Evolutionary conservation across 2,329 filamentous ascomycete genomes (phyloP), one percentile per base, ranked within the genome.

Genomic region (Parastagonospora avenae): DNA sequence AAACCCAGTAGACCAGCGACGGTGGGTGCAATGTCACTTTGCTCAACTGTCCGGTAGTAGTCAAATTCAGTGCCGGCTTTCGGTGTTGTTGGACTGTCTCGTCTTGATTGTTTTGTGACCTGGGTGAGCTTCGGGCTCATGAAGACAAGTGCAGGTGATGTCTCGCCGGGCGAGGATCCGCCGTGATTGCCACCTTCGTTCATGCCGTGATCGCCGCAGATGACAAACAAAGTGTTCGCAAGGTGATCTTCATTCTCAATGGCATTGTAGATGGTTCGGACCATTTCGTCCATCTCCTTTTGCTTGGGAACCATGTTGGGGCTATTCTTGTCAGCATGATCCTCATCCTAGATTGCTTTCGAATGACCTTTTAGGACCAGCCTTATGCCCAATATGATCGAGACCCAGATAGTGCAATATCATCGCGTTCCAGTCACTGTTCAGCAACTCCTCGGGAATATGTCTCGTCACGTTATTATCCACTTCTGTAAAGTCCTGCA

Each of bases 201-300:
- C 94, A 99, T 99, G n/a, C 94, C 94, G 70, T 99, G 94, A 65
- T 99, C 95, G 48, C 94, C 94, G 49, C 88, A 91, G 6, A 99
- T 76, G 2, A 99, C 86, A 39, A 99, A 82, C 2, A 99, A 77
- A 0, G 93, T 92, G 4, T 89, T 89, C 29, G 84, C 70, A 1
- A 97, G 84, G 71, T 96, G 88, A 1, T 82, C 70, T 48, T 89
- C 77, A 4, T 80, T 81, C 65, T 89, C 82, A 58, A 99, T 89
- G 6, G 90, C 88, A 10, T 81, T 77, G 67, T 91, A 97, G 24
- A 99, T 88, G 50, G 84, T 77, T 54, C 80, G 79, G 33, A 97
- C 87, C 55, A 97, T 88, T 1, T 75, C 80, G 66, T 97, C 93
- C 93, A 99, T 99, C 74, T 99, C 95, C 15, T 76, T 80, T 73